Evolutionary conservation across 805 yeast genomes (phyloP).

Genomic region (baker's yeast (Saccharomyces cerevisiae)): DNA sequence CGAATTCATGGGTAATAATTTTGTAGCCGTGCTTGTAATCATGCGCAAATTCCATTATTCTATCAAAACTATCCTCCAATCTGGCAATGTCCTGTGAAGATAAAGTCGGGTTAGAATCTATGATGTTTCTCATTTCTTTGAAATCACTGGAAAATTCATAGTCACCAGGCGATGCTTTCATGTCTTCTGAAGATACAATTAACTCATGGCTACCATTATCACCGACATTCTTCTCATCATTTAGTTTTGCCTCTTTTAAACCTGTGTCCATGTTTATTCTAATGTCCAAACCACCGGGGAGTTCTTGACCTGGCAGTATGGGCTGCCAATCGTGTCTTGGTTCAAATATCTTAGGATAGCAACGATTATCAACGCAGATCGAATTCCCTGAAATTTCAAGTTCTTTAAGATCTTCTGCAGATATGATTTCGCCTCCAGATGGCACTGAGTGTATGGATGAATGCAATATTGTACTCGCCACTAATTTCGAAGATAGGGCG

Average conservation of each 20-base stretch:
- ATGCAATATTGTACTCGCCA: not conserved
- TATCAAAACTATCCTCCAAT: conserved; percentile 27
- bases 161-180: not conserved
- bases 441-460: not conserved
- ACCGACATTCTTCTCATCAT: conserved; percentile 5
- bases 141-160: conserved; percentile 27
- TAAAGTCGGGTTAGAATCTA: conserved; percentile 5
- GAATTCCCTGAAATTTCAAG: conserved; percentile 5
- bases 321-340: conserved; percentile 64
- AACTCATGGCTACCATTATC: not conserved
- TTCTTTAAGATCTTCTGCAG: not conserved
- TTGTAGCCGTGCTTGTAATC: conserved; percentile 54
- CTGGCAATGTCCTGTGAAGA: conserved; percentile 8
- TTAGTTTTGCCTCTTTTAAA: conserved; percentile 56
- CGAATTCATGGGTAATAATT: conserved; percentile 32
- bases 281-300: conserved; percentile 73
- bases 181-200: not conserved
- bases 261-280: conserved; percentile 69
- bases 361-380: conserved; percentile 36
- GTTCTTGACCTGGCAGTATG: conserved; percentile 60
- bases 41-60: conserved; percentile 54
- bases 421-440: not conserved
- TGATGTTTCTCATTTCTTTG: conserved; percentile 21
- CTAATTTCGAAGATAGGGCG: not conserved
- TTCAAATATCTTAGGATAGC: conserved; percentile 56